Conservation (phyloP, 73 alveolate genomes). For the Loxodes magnus region DNA sequence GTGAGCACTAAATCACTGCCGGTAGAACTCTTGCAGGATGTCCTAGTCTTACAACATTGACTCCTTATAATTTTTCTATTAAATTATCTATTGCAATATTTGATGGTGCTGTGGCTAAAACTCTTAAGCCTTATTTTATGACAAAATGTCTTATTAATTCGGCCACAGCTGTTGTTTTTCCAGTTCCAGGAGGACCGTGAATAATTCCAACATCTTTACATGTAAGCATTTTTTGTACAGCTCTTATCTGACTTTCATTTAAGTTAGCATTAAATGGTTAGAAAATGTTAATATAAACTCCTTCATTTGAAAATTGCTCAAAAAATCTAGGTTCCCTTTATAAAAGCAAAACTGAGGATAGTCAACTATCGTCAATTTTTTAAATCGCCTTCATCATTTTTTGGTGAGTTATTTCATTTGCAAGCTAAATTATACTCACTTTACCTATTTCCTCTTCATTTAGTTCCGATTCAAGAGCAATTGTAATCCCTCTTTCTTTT, state of each 20-base stretch:
- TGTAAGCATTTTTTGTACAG: slow-evolving; percentile 53
- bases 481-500: slow-evolving; percentile 40
- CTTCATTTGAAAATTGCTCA: slow-evolving; percentile 14
- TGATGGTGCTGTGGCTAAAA: slow-evolving; percentile 91
- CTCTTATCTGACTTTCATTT: slow-evolving; percentile 60
- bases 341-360: neutral
- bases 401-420: slow-evolving; percentile 71
- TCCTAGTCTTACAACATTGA: slow-evolving; percentile 82
- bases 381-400: slow-evolving; percentile 65
- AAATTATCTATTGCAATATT: slow-evolving; percentile 97
- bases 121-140: slow-evolving; percentile 48
- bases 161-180: slow-evolving; percentile 94
- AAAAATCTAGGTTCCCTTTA: neutral
- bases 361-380: slow-evolving; percentile 9
- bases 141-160: slow-evolving; percentile 84
- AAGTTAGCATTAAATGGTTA: slow-evolving; percentile 41
- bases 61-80: slow-evolving; percentile 70
- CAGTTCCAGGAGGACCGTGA: slow-evolving; percentile 99
- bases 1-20: slow-evolving; percentile 62
- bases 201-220: slow-evolving; percentile 63
- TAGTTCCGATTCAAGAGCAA: slow-evolving; percentile 67
- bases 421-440: slow-evolving; percentile 53
- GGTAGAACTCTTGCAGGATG: slow-evolving; percentile 95
- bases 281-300: slow-evolving; percentile 23
- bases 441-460: slow-evolving; percentile 18